A percentile compares a stretch with the other conserved stretches of the same genome.
Conservation (phyloP, 2,329 filamentous ascomycete genomes). For the Diplodia corticola region DNA sequence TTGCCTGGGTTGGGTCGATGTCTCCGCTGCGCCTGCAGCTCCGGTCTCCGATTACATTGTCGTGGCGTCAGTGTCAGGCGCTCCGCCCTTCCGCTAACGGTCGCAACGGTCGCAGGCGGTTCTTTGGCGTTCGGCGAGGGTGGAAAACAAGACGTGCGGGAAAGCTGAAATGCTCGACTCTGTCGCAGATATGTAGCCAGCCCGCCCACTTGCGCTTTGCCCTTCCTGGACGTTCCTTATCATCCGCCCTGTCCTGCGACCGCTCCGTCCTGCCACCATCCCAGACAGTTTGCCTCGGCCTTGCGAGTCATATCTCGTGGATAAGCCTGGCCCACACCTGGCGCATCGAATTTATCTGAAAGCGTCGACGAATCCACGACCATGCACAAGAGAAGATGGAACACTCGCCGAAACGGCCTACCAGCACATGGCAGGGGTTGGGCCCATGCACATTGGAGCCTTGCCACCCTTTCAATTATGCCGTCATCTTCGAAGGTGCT, state of each 20-base stretch:
- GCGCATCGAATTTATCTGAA: not conserved
- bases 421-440: not conserved
- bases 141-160: not conserved
- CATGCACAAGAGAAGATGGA: not conserved
- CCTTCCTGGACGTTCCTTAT: constrained; percentile 3
- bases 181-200: constrained; percentile 15
- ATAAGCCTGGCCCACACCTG: not conserved
- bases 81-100: constrained; percentile 6
- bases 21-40: not conserved
- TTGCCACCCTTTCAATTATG: not conserved
- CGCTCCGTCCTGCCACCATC: not conserved
- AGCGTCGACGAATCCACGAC: not conserved
- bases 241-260: not conserved
- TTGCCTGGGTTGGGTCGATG: not conserved
- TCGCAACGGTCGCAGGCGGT: constrained; percentile 1
- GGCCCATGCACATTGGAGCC: not conserved
- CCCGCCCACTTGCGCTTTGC: not conserved
- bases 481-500: not conserved
- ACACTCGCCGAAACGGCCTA: not conserved
- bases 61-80: not conserved
- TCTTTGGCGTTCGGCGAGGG: not conserved
- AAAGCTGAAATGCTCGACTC: not conserved
- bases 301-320: not conserved
- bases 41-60: not conserved
- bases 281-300: not conserved